A percentile compares a stretch with the other conserved stretches of the same genome.
Conservation (phyloP, 140 eudicot species). For the Oenanthe javanica region DNA sequence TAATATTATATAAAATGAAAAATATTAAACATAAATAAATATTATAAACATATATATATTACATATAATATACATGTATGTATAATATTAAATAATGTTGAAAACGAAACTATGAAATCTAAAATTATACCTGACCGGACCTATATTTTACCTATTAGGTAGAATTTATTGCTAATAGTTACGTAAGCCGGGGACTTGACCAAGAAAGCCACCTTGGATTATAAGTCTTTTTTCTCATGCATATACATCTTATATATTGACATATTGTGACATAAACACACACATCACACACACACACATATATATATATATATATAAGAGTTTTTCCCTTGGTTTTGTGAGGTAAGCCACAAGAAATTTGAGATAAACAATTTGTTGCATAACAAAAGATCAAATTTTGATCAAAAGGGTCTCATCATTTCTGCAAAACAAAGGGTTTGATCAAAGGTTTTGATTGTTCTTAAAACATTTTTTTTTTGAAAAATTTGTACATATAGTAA, state of each 20-base stretch:
- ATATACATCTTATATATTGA: background rate
- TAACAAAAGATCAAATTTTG: background rate
- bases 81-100: no score
- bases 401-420: background rate
- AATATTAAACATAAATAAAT: no score
- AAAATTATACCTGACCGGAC: no score
- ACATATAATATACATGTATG: no score
- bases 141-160: no score
- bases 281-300: background rate
- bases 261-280: no score
- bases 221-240: background rate
- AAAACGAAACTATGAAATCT: no score
- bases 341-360: conserved; percentile 4
- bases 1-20: no score
- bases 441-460: background rate
- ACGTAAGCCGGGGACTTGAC: background rate
- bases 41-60: no score
- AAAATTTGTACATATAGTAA: background rate
- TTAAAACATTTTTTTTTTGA: background rate
- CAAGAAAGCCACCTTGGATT: background rate
- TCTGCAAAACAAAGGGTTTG: conserved; percentile 1
- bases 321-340: background rate
- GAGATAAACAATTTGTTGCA: background rate
- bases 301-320: background rate
- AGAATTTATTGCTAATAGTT: no score